phyloP scores from a whole-genome alignment of 2,329 filamentous ascomycete genomes.

The Colletotrichum sp. region DNA sequence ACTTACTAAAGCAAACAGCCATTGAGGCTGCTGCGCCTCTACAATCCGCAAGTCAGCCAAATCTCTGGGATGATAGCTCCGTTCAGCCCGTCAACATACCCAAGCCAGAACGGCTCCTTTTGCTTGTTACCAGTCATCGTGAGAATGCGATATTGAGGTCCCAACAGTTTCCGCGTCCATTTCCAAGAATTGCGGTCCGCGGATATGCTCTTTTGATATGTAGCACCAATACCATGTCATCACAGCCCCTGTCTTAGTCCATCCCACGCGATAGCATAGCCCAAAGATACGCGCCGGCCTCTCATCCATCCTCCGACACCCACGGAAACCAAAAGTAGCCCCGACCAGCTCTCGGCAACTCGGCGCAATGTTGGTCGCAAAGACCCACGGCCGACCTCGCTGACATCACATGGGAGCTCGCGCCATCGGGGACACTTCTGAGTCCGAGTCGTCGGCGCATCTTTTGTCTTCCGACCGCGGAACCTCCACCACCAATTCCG shows the following conservation, averaged over 20 bases:
- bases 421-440: conserved; percentile 1
- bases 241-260: neutral
- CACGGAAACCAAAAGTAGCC: conserved; percentile 6
- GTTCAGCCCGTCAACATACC: conserved; percentile 31
- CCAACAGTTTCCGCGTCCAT: neutral
- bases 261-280: neutral
- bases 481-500: neutral
- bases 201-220: conserved; percentile 14
- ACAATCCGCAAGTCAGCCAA: neutral
- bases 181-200: neutral
- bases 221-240: neutral
- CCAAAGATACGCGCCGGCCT: neutral
- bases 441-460: neutral
- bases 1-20: conserved; percentile 50
- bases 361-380: conserved; percentile 6
- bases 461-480: conserved; percentile 16
- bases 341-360: conserved; percentile 6
- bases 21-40: conserved; percentile 50
- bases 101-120: conserved; percentile 50
- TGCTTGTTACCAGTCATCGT: conserved; percentile 25
- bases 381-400: neutral
- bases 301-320: neutral
- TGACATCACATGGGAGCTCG: conserved; percentile 13
- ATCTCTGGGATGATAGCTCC: accelerated
- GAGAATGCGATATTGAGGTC: neutral